Base-by-base conservation (phyloP, 176 grass and related monocot species). In the Pontederia crassipes region DNA sequence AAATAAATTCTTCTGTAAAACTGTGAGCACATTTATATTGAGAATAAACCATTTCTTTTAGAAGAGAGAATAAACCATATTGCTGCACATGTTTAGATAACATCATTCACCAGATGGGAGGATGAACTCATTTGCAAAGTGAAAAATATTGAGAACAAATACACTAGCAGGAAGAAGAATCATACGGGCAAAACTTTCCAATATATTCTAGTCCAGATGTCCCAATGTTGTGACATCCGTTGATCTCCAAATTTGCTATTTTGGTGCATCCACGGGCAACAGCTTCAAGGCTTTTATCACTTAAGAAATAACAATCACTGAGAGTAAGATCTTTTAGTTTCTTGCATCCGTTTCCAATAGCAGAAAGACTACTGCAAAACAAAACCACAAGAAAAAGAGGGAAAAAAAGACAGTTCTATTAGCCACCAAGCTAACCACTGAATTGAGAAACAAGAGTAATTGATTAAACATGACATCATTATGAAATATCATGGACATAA, bases 151-250 rank as follows among this genome's bases (percentile, higher is more conserved):
- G 14, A 27, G 17, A 57, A 12, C 50, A 28, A 66, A 13, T 29
- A 20, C 1, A 35, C 20, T n/a, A 71, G 11, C 17, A 71, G 24
- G 17, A 32, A 57, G 11, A 75, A 58, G 47, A 71, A 68, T 80
- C 86, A 72, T 90, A 95, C 91, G 72, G 81, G 87, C 86, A 95
- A 77, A 82, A 90, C 60, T 65, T 77, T 74, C 91, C 91, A 75
- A 95, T 75, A 40, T 80, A 79, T 66, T 90, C 80, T 59, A 95
- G 51, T 59, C 86, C 86, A 65, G 77, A 82, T 28, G 82, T 87
- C 72, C 83, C 91, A 79, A 90, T 84, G 72, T 77, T 87, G 47
- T 87, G 86, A 67, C 91, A 95, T 46, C 91, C 83, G 62, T 83
- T 87, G 75, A 95, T 87, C 78, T 90, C 88, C 49, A 95, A 16